phyloP scores from a whole-genome alignment of 129 eudicot genomes.

The Glebionis coronaria region DNA sequence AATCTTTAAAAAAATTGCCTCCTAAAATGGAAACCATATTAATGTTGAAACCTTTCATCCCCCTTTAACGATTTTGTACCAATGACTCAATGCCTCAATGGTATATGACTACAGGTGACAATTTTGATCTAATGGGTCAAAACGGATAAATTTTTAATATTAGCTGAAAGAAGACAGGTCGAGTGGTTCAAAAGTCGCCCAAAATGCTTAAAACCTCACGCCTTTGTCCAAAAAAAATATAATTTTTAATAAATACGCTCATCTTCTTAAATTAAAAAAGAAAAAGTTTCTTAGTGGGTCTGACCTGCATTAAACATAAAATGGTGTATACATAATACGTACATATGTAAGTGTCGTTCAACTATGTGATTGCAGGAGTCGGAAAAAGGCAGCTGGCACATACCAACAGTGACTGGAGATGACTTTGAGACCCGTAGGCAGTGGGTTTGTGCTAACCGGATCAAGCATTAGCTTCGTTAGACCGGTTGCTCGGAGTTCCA shows the following conservation, averaged over 20 bases:
- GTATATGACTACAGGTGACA: not conserved
- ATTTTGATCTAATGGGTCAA: not conserved
- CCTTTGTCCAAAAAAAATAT: not conserved
- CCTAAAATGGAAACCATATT: no score
- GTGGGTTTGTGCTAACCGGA: constrained; percentile 82
- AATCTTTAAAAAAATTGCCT: no score
- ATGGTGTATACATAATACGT: constrained; percentile 15
- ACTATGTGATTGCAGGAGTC: constrained; percentile 64
- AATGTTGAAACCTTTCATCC: no score
- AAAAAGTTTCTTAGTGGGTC: not conserved
- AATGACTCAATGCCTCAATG: no score
- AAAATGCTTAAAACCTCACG: not conserved
- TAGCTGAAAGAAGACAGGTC: no score
- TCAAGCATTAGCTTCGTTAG: constrained; percentile 14
- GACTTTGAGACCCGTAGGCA: constrained; percentile 79
- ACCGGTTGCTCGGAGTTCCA: not conserved
- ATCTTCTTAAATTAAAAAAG: no score
- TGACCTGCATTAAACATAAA: no score
- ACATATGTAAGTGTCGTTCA: not conserved
- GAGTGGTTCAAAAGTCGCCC: no score
- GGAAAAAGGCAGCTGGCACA: constrained; percentile 88
- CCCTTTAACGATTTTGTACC: no score
- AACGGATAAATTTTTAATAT: not conserved
- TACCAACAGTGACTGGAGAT: constrained; percentile 80
- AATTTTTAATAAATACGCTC: not conserved